These are phyloP conservation scores for Cryptococcus sp. DNA, from an alignment of 1,284 basidiomycete species.

Conservation along the genomic window DNA sequence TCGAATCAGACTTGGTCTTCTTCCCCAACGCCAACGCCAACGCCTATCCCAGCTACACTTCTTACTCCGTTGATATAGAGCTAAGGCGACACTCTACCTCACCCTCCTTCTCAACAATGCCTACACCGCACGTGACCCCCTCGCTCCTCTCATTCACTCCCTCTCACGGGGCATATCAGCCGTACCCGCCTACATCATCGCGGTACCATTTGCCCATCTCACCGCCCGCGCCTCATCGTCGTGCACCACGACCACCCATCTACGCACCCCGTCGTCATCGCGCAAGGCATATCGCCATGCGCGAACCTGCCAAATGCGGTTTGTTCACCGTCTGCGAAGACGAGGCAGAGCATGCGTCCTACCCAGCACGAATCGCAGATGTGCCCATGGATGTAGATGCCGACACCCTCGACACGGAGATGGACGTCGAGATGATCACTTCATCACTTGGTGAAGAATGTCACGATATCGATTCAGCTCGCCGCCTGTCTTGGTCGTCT, in stretches of 20 bases:
- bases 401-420: background rate
- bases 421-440: constrained; percentile 12
- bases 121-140: too few species aligned
- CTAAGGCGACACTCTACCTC: too few species aligned
- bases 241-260: constrained; percentile 28
- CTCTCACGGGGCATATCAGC: too few species aligned
- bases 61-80: too few species aligned
- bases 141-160: too few species aligned
- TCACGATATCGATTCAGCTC: background rate
- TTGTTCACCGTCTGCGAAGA: constrained; percentile 41
- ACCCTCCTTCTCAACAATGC: too few species aligned
- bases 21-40: constrained; percentile 1
- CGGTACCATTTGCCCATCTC: constrained; percentile 18
- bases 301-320: constrained; percentile 31
- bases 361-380: background rate
- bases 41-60: background rate
- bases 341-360: constrained; percentile 1
- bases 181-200: too few species aligned
- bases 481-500: constrained; percentile 18
- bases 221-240: constrained; percentile 30
- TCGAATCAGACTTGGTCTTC: too few species aligned
- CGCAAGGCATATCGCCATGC: constrained; percentile 32
- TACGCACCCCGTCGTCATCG: constrained; percentile 29
- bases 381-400: background rate
- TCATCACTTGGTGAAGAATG: constrained; percentile 1